These are phyloP conservation scores for Rhamnella rubrinervis DNA, from an alignment of 331 rosid genomes.

Conservation along the genomic window DNA sequence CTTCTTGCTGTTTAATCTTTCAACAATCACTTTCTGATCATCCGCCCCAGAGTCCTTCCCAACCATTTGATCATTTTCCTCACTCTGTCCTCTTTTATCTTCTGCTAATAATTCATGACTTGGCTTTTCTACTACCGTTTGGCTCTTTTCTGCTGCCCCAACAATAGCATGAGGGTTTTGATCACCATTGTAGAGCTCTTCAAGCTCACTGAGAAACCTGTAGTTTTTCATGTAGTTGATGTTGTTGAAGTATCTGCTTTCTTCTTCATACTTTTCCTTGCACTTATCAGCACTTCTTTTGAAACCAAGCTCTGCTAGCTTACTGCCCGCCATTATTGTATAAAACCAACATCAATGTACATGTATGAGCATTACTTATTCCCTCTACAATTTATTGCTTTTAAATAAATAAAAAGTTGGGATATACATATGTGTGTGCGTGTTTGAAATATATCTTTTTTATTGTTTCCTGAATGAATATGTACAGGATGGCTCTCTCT, in stretches of 20 bases:
- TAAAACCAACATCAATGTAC: not conserved
- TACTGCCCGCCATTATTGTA: constrained; percentile 61
- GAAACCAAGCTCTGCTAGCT: constrained; percentile 74
- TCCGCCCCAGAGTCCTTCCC: not conserved
- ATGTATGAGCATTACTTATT: constrained; percentile 34
- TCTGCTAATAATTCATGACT: not conserved
- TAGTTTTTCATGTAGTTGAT: constrained; percentile 44
- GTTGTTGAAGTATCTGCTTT: constrained; percentile 67
- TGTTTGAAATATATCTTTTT: constrained; percentile 8
- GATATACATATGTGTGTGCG: not conserved
- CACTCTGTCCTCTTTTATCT: constrained; percentile 23
- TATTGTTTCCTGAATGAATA: not conserved
- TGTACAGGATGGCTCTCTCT: constrained; percentile 6
- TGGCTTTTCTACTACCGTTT: constrained; percentile 18
- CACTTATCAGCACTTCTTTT: constrained; percentile 82
- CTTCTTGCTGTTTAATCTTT: constrained; percentile 16
- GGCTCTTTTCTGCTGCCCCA: constrained; percentile 18
- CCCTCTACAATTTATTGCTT: not conserved
- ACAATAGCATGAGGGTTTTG: constrained; percentile 24
- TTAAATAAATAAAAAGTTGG: not conserved
- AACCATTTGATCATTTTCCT: constrained; percentile 11
- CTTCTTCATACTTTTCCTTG: constrained; percentile 89
- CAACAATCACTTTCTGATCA: not conserved
- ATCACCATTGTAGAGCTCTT: constrained; percentile 47
- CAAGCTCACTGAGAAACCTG: constrained; percentile 57